Conservation (phyloP, 441 rosid species). For the Mallotus japonicus region DNA sequence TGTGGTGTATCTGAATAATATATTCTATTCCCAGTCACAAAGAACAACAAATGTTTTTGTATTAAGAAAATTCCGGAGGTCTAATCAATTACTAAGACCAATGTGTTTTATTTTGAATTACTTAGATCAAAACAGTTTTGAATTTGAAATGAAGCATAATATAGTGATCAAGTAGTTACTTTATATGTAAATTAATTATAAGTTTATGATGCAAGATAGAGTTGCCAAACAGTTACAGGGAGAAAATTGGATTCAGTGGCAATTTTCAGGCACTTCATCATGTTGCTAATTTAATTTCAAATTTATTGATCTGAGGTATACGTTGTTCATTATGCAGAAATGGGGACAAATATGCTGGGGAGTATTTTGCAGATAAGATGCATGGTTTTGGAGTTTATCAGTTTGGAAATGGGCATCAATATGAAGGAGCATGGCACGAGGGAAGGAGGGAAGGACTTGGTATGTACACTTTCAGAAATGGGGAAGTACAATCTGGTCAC, state of each 20-base stretch:
- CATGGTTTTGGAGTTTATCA: conserved; percentile 62
- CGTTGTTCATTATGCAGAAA: conserved; percentile 42
- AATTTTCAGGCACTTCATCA: neutral
- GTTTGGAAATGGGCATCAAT: conserved; percentile 58
- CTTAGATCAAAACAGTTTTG: neutral
- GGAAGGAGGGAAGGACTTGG: conserved; percentile 80
- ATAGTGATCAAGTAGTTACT: neutral
- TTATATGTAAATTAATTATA: neutral
- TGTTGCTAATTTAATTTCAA: conserved; percentile 6
- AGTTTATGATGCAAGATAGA: neutral
- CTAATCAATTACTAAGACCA: no score
- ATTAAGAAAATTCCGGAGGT: no score
- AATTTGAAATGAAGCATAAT: neutral
- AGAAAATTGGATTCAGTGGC: neutral
- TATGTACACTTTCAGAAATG: conserved; percentile 73
- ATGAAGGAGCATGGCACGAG: conserved; percentile 86
- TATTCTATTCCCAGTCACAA: no score
- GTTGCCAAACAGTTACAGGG: neutral
- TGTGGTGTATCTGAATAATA: no score
- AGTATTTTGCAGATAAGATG: conserved; percentile 69
- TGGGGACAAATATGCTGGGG: conserved; percentile 78
- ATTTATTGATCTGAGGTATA: conserved; percentile 12
- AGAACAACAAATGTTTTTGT: no score
- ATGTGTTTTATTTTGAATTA: neutral
- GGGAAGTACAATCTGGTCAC: conserved; percentile 71